Evolutionary conservation across 2,329 filamentous ascomycete genomes (phyloP), one percentile per base, ranked within the genome.

Genomic region (Penicillium sp.): DNA sequence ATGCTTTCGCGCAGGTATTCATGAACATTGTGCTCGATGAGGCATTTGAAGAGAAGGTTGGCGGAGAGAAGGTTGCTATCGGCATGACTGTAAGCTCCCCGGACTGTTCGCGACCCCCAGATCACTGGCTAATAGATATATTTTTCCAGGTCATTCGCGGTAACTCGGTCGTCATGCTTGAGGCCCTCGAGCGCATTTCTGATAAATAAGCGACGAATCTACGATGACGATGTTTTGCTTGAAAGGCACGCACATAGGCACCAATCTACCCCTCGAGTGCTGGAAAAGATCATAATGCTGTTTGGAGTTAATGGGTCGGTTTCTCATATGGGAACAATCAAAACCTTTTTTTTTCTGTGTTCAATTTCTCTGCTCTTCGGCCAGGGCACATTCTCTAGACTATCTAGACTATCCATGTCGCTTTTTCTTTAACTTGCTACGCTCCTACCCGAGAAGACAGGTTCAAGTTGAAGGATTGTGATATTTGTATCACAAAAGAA

Each of bases 21-120:
- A 81, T 99, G 71, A 99, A 99, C 79, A 92, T 99, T 71, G 94
- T 99, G 42, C 85, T 99, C 22, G 95, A 99, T 75, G 94, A 99
- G 67, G 93, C 94, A 18, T 86, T 96, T 44, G 94, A 99, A 75
- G 92, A 97, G 81, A 96, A 95, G 76, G 83, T 89, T 18, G 90
- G 90, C 58, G 92, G 92, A 56, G 92, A 96, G 79, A 97, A 96
- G 78, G 86, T 90, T 63, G 85, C 87, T 67, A 83, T 97, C 56
- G 94, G 94, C 72, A 96, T 96, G 89, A 90, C 96, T 58, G 93
- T 92, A 85, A 62, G 88, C 59, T 44, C 43, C 11, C 16, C 13
- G 5, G 7, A 18, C 21, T 14, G 7, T 29, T 6, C 16, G 8
- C 6, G 9, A 40, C n/a, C 5, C 5, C 18, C 5, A 2, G 7